Evolutionary conservation across 2,329 filamentous ascomycete species (phyloP), one percentile per base, ranked within the genome.

Genomic region (Aureobasidium sp.): DNA sequence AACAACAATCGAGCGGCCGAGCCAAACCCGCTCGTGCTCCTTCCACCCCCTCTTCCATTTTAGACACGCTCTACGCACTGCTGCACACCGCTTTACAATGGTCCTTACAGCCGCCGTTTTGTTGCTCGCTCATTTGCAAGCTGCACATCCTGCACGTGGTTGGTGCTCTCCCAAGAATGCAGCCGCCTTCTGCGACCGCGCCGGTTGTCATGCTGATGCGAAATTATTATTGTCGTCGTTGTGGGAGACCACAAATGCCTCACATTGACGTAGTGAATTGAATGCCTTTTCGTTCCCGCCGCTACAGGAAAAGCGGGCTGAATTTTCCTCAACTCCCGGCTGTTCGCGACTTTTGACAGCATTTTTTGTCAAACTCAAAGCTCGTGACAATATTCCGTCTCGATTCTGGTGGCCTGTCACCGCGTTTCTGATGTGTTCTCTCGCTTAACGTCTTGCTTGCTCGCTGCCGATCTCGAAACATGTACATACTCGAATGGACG

Each of bases 171-270:
- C 36, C 21, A 25, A 41, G 37, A 41, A 50, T 50, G 44, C 25
- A 32, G 25, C 36, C n/a, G 21, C 27, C 25, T 16, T 25, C 13
- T 16, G 36, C 37, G 10, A 41, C 32, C 27, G 25, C 41, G 21
- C 7, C 29, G 42, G 54, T 58, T 58, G 54, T 34, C 54, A n/a
- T 48, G 54, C 14, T 47, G 42, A 30, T 58, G 21, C 48, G 14
- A 32, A 36, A 45, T 50, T 37, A 37, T 37, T 14, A 37, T 37
- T 59, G 57, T 49, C 11, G 45, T 41, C 25, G 57, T 41, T 59
- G 39, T 27, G 53, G 47, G 41, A 27, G n/a, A 9, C 39, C 42
- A 57, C 25, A 59, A 50, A 59, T 59, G 57, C 57, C 57, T 59
- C 57, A 59, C 27, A 41, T 47, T 59, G 57, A 59, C 57, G 45